Percentiles rank a stretch among this genome's conserved stretches.
These are phyloP conservation scores for Hippophae rhamnoides DNA, from an alignment of 306 rosid species.

Conservation along the genomic window DNA sequence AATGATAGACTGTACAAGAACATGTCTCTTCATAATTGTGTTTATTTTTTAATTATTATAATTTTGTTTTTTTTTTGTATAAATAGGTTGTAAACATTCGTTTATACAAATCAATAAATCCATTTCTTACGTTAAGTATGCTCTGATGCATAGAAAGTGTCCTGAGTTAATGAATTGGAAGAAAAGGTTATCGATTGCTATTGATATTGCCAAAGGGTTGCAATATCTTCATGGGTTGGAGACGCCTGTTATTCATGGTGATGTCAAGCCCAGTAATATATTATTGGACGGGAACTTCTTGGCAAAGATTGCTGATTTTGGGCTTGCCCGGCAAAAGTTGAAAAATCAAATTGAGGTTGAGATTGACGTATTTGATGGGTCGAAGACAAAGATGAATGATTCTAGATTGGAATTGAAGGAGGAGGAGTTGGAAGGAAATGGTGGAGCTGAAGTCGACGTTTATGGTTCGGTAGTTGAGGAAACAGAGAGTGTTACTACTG, in stretches of 20 bases:
- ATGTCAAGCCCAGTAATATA: constrained; percentile 83
- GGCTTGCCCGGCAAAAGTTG: constrained; percentile 57
- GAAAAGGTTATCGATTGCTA: constrained; percentile 33
- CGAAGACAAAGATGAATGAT: constrained; percentile 13
- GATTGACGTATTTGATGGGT: neutral
- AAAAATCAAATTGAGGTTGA: constrained; percentile 19
- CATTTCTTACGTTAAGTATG: too few relatives aligned
- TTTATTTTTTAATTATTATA: too few relatives aligned
- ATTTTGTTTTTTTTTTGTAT: too few relatives aligned
- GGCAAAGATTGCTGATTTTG: constrained; percentile 72
- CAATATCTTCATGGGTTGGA: constrained; percentile 58
- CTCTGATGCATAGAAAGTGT: constrained; percentile 56
- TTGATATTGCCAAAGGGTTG: constrained; percentile 60
- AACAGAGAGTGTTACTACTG: constrained; percentile 53
- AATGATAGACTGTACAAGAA: too few relatives aligned
- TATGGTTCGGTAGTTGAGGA: constrained; percentile 62
- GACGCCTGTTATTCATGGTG: constrained; percentile 80
- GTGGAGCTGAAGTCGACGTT: constrained; percentile 40
- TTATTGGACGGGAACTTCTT: constrained; percentile 42
- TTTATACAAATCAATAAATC: too few relatives aligned
- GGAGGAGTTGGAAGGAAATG: constrained; percentile 29
- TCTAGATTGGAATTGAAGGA: constrained; percentile 16
- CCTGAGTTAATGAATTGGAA: constrained; percentile 59
- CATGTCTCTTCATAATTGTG: too few relatives aligned
- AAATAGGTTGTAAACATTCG: too few relatives aligned